Conservation (phyloP, 805 yeast genomes). For the Yarrowia osloensis region DNA sequence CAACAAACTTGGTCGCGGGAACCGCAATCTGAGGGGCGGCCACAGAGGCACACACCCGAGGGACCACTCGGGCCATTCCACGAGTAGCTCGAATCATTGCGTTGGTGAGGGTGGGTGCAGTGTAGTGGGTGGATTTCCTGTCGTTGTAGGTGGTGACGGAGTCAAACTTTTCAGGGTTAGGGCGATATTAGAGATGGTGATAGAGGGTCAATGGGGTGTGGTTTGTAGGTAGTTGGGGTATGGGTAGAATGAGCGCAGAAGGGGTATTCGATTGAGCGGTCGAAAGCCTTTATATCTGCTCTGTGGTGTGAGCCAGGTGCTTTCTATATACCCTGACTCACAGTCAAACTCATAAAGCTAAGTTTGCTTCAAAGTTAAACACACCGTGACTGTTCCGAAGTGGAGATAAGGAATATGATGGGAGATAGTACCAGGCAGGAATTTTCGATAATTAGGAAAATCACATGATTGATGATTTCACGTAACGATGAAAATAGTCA, state of each 20-base stretch:
- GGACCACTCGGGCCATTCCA: constrained; percentile 28
- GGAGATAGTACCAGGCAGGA: neutral
- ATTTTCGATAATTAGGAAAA: neutral
- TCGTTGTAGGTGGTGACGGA: neutral
- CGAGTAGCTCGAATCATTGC: constrained; percentile 29
- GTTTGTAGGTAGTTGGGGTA: neutral
- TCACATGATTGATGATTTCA: too few species aligned
- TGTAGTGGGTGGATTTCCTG: neutral
- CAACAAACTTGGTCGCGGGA: neutral
- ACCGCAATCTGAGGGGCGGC: neutral
- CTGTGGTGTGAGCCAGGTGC: too few species aligned
- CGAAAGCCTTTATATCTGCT: neutral
- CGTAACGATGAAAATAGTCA: too few species aligned
- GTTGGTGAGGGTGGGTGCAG: neutral
- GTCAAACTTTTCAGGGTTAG: constrained; percentile 22
- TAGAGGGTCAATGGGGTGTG: neutral
- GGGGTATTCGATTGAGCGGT: neutral
- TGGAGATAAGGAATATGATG: neutral
- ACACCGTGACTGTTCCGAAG: constrained; percentile 18
- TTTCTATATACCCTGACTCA: neutral
- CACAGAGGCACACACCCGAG: constrained; percentile 22
- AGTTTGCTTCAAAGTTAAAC: constrained; percentile 2
- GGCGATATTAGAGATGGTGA: neutral
- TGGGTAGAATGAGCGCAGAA: too few species aligned
- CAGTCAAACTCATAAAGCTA: neutral